Evolutionary conservation across 1,284 basidiomycete genomes (phyloP).

Genomic region (Ustilago hordei): DNA sequence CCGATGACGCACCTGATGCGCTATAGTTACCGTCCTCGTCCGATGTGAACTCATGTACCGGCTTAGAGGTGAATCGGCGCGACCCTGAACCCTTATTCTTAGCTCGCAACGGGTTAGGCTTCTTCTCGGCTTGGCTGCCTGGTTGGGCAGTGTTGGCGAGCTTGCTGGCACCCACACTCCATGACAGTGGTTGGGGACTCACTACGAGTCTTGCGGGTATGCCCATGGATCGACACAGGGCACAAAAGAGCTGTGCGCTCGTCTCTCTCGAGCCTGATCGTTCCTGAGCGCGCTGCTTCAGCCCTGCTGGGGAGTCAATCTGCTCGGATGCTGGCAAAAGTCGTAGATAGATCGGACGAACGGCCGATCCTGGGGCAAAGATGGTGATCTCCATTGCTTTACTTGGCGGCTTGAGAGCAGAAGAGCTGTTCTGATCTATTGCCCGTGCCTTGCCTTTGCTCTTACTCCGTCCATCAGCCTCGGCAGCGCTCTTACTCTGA

Average conservation of each 20-base stretch:
- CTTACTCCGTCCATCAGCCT: constrained; percentile 25
- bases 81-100: constrained; percentile 17
- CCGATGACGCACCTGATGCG: constrained; percentile 21
- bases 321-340: constrained; percentile 75
- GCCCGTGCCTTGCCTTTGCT: constrained; percentile 25
- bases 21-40: constrained; percentile 34
- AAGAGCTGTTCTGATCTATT: neutral
- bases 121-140: constrained; percentile 64
- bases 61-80: constrained; percentile 36
- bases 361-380: constrained; percentile 56
- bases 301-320: constrained; percentile 81
- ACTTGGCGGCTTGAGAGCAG: constrained; percentile 22
- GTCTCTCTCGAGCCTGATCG: constrained; percentile 85
- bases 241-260: constrained; percentile 90
- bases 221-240: constrained; percentile 85
- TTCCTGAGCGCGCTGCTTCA: constrained; percentile 89
- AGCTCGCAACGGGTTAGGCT: constrained; percentile 38
- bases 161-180: constrained; percentile 73
- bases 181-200: constrained; percentile 89
- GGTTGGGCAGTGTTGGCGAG: constrained; percentile 56
- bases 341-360: constrained; percentile 64
- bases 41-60: constrained; percentile 54
- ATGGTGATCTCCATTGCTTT: constrained; percentile 71
- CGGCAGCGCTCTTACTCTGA: constrained; percentile 6
- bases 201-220: constrained; percentile 89